Base-by-base conservation (phyloP, 2,329 filamentous ascomycete genomes). In the Dryadomyces quercus-mongolicae region DNA sequence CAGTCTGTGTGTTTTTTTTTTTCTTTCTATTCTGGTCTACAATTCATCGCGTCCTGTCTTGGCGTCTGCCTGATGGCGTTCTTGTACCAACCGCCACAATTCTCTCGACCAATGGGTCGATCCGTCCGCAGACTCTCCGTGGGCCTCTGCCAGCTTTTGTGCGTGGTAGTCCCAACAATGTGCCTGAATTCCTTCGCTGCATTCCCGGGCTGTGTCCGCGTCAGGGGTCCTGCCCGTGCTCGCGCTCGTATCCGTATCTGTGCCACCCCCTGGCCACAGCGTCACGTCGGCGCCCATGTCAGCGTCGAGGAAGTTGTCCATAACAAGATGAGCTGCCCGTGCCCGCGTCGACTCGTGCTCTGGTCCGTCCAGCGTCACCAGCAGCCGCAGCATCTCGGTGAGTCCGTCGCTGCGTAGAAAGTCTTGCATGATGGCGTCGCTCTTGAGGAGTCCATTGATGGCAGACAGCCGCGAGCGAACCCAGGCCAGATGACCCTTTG, bases 231-330 rank as follows among this genome's bases (percentile, higher is more conserved):
- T 8, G 25, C 25, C 25, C 25, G 25, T 31, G 25, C 25, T 31
- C 25, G 25, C 8, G 8, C 8, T 8, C 25, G 4, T 31, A 31
- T 31, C 25, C 25, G 25, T 31, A 31, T 31, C 25, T 59, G 18
- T 59, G 56, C 36, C 2, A 60, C 62, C 9, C 58, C n/a, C 20
- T 18, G 80, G 80, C 80, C 80, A 85, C 57, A 78, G 67, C 0
- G 79, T 78, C 18, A 75, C 58, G 22, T 70, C 68, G 2, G 81
- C 81, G 44, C 81, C 81, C 73, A 84, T 81, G 55, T 77, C 73
- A 57, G 76, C 74, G 61, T 86, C 82, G n/a, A 86, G 68, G 62
- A 86, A 86, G 56, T 74, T 82, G 62, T 86, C 83, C 38, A 78
- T 71, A 31, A 84, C 72, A 54, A 85, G 70, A 56, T 80, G 72